Evolutionary conservation across 148 eudicot species (phyloP), one percentile per base, ranked within the genome.

Genomic region (Chenopodium quinoa): DNA sequence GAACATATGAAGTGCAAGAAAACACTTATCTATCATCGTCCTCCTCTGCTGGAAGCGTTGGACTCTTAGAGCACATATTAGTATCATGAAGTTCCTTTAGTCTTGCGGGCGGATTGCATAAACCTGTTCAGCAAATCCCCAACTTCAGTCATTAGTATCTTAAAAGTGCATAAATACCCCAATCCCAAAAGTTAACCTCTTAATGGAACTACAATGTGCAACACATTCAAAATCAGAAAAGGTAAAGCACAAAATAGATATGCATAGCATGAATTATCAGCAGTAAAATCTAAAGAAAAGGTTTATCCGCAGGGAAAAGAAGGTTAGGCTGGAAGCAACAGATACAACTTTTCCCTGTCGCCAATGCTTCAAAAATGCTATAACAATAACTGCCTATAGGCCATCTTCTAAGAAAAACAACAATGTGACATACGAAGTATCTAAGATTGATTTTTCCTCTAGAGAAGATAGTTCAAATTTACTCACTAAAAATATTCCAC

Each of bases 41-140:
- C 16, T 87, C 89, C 23, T 87, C 86, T 7, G 90, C 84, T 20
- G 91, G 92, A 67, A 90, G 87, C 9, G 91, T 90, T 9, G 93
- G 93, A 82, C 91, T 90, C 72, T 89, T 87, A 19, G 93, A 90
- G 47, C 91, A 90, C 85, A 89, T 71, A 75, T 65, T 82, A 32
- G 78, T 87, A 54, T 87, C 46, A 67, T 90, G 93, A 73, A 90
- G 93, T 73, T 90, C 90, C 79, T 89, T 84, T 83, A 90, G 81
- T 72, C 88, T 87, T 54, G 70, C 82, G 13, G 86, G 83, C 44
- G 91, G 91, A 71, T 90, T 90, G 90, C 93, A 90, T 34, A 90
- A 77, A 73, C 93, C 93, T 90, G 81, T 25, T 58, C 64, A 47
- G 71, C 75, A 40, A 62, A 54, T 66, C 34, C 60, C 56, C 37